A percentile compares a stretch with the other conserved stretches of the same genome.
phyloP scores from a whole-genome alignment of 2,329 filamentous ascomycete species.

The Hypoxylon sp. region DNA sequence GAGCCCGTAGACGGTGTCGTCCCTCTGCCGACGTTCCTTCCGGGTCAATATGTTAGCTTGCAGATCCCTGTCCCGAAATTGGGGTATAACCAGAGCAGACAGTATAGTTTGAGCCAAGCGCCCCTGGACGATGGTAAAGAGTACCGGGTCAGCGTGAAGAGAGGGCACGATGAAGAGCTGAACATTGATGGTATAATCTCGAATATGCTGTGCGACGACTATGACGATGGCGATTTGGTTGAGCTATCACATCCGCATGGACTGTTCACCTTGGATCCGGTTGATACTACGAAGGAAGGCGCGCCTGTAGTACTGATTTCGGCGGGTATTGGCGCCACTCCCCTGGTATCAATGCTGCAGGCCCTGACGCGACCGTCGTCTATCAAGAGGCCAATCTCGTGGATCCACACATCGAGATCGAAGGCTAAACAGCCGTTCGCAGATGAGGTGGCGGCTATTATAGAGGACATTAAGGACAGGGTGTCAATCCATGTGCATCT shows the following conservation, averaged over 20 bases:
- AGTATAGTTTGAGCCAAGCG: neutral
- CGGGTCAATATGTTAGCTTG: neutral
- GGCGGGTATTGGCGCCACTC: neutral
- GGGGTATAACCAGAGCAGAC: neutral
- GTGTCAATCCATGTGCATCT: neutral
- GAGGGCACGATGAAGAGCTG: neutral
- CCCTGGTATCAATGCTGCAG: neutral
- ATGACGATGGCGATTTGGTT: neutral
- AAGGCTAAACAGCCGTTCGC: neutral
- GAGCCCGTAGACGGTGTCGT: neutral
- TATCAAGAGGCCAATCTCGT: neutral
- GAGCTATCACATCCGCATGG: neutral
- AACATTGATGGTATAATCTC: neutral
- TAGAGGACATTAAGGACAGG: neutral
- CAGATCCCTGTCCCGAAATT: neutral
- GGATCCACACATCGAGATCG: slow-evolving; percentile 1
- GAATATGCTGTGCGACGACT: neutral
- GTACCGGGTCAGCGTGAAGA: neutral
- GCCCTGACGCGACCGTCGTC: neutral
- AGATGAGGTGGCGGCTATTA: neutral
- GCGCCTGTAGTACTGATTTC: neutral
- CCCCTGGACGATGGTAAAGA: neutral
- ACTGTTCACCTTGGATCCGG: neutral
- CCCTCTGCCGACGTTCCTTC: neutral
- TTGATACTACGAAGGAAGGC: neutral